These are phyloP conservation scores for Rhododendron mucronatum DNA, from an alignment of 148 eudicot genomes.

Conservation along the genomic window DNA sequence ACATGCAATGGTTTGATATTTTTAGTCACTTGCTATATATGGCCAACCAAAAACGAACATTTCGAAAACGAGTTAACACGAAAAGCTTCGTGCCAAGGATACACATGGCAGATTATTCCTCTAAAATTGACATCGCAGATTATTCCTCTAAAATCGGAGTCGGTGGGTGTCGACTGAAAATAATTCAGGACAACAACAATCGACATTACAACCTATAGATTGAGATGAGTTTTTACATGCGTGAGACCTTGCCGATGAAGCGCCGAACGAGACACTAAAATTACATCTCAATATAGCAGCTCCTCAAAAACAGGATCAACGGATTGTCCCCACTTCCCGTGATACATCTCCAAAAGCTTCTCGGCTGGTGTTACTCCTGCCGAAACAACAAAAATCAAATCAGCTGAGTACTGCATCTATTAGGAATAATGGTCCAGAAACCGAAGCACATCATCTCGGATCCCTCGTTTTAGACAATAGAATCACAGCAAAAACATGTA, in stretches of 20 bases:
- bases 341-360: slow-evolving; percentile 78
- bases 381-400: not conserved
- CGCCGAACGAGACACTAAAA: not conserved
- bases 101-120: not conserved
- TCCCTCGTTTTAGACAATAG: not conserved
- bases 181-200: not conserved
- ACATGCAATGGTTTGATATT: not conserved
- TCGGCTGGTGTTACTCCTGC: slow-evolving; percentile 97
- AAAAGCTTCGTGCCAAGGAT: slow-evolving; percentile 1
- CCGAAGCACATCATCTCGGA: not conserved
- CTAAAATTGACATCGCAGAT: not conserved
- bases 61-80: not conserved
- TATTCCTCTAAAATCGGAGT: not conserved
- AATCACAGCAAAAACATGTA: not conserved
- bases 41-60: not conserved
- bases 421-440: not conserved
- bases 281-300: slow-evolving; percentile 66
- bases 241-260: not conserved
- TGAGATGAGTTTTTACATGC: not conserved
- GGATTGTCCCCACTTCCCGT: slow-evolving; percentile 82
- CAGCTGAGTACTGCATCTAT: not conserved
- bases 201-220: not conserved
- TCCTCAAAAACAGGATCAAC: slow-evolving; percentile 94
- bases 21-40: not conserved
- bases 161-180: not conserved